Percentiles rank a stretch among this genome's conserved stretches.
Conservation (phyloP, 169 alveolate genomes). For the Babesia divergens region DNA sequence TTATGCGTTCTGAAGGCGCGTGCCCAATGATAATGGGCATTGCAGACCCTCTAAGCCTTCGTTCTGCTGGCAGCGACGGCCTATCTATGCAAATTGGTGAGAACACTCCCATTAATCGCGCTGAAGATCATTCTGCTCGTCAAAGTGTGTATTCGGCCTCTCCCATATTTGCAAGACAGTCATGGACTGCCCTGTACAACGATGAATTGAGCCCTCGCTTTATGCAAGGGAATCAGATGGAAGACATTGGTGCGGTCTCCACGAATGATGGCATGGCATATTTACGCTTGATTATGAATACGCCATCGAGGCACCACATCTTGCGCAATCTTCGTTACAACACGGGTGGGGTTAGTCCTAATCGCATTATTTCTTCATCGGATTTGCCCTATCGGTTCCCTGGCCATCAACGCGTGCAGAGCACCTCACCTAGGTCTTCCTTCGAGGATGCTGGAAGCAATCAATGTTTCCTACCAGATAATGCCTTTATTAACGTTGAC, state of each 20-base stretch:
- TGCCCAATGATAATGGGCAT: neutral
- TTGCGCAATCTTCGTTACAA: slow-evolving; percentile 21
- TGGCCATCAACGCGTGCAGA: neutral
- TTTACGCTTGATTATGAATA: slow-evolving; percentile 20
- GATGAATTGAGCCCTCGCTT: slow-evolving; percentile 6
- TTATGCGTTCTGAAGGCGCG: neutral
- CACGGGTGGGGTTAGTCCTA: neutral
- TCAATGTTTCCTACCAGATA: slow-evolving; percentile 18
- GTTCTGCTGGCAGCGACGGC: neutral
- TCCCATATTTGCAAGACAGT: neutral
- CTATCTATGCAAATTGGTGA: neutral
- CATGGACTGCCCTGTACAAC: neutral
- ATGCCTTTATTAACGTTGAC: slow-evolving; percentile 10
- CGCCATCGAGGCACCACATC: slow-evolving; percentile 16
- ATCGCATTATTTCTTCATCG: slow-evolving; percentile 15
- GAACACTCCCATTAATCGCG: neutral
- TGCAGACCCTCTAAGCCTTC: neutral
- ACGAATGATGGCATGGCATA: slow-evolving; percentile 19
- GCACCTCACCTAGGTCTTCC: neutral
- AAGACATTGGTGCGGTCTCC: neutral
- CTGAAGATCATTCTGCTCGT: neutral
- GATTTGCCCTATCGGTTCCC: neutral
- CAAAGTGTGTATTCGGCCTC: neutral
- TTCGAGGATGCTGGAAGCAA: neutral
- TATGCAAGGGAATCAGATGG: neutral